Evolutionary conservation across 257 asterid species (phyloP), one percentile per base, ranked within the genome.

Genomic region (Verbena officinalis): DNA sequence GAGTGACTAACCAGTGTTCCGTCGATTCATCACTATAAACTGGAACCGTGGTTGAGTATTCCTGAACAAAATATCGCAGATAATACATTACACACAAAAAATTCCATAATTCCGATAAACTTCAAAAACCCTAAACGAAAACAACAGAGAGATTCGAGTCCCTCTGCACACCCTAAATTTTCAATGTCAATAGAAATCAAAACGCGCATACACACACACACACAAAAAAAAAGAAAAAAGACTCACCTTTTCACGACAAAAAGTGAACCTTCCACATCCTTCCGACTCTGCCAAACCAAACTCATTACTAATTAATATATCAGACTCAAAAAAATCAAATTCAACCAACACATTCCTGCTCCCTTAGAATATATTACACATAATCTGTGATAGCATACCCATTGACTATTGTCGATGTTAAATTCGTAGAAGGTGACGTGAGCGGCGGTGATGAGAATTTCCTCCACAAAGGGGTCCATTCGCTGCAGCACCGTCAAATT

Each of bases 401-500:
- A 91, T 76, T 91, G 94, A 71, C 86, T 80, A 42, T 67, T 81
- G 57, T 84, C 95, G 67, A 86, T 77, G 71, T 89, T 91, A 79
- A 91, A 91, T 82, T 86, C 95, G 71, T 91, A 91, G 79, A 91
- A 81, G 63, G 98, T 86, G 78, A 91, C 98, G 76, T 91, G 98
- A 49, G 95, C 96, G 52, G 98, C 95, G 49, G 98, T 91, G 83
- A 88, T 88, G 68, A 91, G 85, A 54, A 91, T 91, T 64, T 91
- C 96, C 78, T 86, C 98, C 7, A 91, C 89, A 38, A 78, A 86
- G 1, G 96, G 95, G 84, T 91, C 96, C 73, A 84, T 84, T 67
- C 98, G 83, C 73, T 91, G 96, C 7, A 91, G 84, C 69, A 91
- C 98, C 16, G 96, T 91, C 63, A 91, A 76, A 76, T 91, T 91